phyloP scores from a whole-genome alignment of 1,284 basidiomycete species.

The Leucoagaricus sp. region DNA sequence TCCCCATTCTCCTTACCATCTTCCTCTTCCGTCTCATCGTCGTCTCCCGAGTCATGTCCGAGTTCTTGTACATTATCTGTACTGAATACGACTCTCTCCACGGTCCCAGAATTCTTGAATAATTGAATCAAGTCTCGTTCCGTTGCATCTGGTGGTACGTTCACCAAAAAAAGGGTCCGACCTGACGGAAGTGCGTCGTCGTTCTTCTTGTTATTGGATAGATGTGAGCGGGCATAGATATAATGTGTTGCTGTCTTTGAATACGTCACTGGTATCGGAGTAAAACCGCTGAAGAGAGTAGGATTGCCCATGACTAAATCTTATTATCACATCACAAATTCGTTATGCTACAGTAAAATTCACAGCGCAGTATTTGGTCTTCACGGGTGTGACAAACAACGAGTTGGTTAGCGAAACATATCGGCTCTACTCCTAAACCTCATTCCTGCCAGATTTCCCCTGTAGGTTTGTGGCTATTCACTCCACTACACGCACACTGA shows the following conservation, averaged over 20 bases:
- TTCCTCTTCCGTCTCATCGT: conserved; percentile 38
- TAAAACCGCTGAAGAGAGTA: conserved; percentile 46
- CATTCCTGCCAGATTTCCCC: no score
- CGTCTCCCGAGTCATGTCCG: conserved; percentile 36
- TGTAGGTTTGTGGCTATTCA: no score
- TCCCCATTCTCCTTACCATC: conserved; percentile 41
- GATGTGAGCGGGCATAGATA: conserved; percentile 62
- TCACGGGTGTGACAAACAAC: conserved; percentile 1
- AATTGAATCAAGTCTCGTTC: conserved; percentile 73
- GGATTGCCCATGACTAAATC: conserved; percentile 2
- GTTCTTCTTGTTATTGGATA: conserved; percentile 48
- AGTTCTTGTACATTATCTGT: conserved; percentile 38
- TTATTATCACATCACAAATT: neutral
- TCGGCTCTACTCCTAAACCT: no score
- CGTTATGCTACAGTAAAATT: no score
- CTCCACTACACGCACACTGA: no score
- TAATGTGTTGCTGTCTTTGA: conserved; percentile 55
- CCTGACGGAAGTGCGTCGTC: conserved; percentile 53
- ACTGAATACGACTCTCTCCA: conserved; percentile 75
- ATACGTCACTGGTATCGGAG: conserved; percentile 59
- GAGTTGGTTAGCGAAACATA: no score
- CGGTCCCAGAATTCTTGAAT: conserved; percentile 74
- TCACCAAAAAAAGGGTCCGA: conserved; percentile 84
- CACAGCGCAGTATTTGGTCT: conserved; percentile 1
- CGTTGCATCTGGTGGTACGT: conserved; percentile 83